Evolutionary conservation across 371 early-diverging fungal species (phyloP).

Genomic region (Choanephora cucurbitarum): DNA sequence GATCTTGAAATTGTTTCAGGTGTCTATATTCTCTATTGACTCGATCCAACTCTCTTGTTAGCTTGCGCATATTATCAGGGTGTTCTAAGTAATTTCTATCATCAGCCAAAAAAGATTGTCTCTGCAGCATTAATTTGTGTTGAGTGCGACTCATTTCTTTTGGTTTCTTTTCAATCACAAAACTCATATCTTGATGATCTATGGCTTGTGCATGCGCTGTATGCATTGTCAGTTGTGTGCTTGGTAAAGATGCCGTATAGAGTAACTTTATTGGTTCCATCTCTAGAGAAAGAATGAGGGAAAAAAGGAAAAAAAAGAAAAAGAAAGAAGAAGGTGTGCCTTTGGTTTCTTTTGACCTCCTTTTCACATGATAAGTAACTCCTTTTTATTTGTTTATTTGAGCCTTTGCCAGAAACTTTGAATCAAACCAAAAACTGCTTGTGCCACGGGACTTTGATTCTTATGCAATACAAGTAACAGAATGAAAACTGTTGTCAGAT

Average conservation of each 20-base stretch:
- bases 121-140: constrained; percentile 53
- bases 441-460: constrained; percentile 38
- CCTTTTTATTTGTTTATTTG: constrained; percentile 16
- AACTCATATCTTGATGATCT: neutral
- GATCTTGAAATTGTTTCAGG: constrained; percentile 45
- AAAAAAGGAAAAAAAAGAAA: constrained; percentile 6
- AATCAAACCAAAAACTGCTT: constrained; percentile 23
- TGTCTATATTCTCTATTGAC: constrained; percentile 54
- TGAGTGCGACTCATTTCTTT: constrained; percentile 47
- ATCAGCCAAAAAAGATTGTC: constrained; percentile 54
- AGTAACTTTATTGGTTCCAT: constrained; percentile 5
- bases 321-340: no score
- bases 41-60: constrained; percentile 55
- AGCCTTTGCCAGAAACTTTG: constrained; percentile 18
- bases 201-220: constrained; percentile 22
- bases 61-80: constrained; percentile 51
- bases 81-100: constrained; percentile 55
- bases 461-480: constrained; percentile 33
- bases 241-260: constrained; percentile 14
- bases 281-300: constrained; percentile 5
- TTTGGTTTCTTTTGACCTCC: no score
- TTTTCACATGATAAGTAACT: neutral
- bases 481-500: constrained; percentile 29
- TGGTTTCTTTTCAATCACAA: no score
- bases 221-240: constrained; percentile 22